Base-by-base conservation (phyloP, 2,329 filamentous ascomycete genomes). In the Massarina eburnea region DNA sequence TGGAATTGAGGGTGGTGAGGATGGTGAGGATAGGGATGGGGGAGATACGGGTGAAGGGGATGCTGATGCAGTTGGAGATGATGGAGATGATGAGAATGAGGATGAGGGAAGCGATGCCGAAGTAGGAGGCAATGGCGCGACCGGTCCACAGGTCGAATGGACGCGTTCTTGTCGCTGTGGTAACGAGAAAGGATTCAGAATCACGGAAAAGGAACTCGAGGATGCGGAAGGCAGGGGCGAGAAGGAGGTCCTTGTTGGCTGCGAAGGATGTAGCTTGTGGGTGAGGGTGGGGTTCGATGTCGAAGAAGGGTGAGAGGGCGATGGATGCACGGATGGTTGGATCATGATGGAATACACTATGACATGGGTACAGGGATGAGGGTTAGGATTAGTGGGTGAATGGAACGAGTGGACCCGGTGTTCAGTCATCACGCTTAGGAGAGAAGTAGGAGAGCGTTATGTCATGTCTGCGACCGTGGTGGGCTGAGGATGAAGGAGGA, bases 251-350 rank as follows among this genome's bases (percentile, higher is more conserved):
- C 68, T 82, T 36, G 74, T 82, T 15, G 81, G 80, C 2, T 85
- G 82, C 70, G 72, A 73, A 45, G 82, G 82, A 27, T 85, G 82
- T 66, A 85, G 82, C 73, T 71, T 85, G 46, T 84, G 80, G 77
- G 72, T 84, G 49, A 79, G 79, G 62, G 76, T 85, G 35, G 67
- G 79, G 52, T 85, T 84, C 72, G 79, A 75, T 18, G 74, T 80
- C 37, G 75, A 76, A 45, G 27, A 14, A 14, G n/a, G n/a, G n/a
- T n/a, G n/a, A n/a, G n/a, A n/a, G n/a, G n/a, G n/a, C n/a, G n/a
- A n/a, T n/a, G n/a, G n/a, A n/a, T n/a, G n/a, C n/a, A n/a, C n/a
- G n/a, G n/a, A n/a, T n/a, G n/a, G n/a, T n/a, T n/a, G n/a, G n/a
- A n/a, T n/a, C n/a, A n/a, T n/a, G n/a, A n/a, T n/a, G n/a, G n/a